A percentile compares a stretch with the other conserved stretches of the same genome.
Conservation (phyloP, 2,329 filamentous ascomycete species). For the Verticillium longisporum region DNA sequence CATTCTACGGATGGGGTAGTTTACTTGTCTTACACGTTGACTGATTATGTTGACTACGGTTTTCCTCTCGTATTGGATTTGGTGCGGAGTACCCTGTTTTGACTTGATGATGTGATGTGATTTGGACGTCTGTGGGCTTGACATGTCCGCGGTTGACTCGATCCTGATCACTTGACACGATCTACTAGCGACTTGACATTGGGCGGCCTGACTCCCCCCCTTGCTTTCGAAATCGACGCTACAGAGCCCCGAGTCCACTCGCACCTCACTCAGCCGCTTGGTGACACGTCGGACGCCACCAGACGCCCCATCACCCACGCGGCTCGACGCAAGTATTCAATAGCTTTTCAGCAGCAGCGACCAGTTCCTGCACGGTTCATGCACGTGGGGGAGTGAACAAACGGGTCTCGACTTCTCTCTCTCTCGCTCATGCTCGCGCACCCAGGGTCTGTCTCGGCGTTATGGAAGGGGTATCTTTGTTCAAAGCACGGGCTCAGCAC, state of each 20-base stretch:
- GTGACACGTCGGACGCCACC: no score
- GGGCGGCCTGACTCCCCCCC: background rate
- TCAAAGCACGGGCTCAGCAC: background rate
- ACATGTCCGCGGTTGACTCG: no score
- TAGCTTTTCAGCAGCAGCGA: no score
- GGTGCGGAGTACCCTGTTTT: background rate
- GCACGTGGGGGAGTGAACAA: no score
- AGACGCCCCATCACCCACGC: no score
- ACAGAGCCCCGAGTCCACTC: no score
- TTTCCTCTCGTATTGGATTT: background rate
- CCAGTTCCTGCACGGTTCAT: no score
- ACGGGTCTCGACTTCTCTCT: no score
- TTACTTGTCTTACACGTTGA: background rate
- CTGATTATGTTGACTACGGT: background rate
- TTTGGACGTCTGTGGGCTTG: background rate
- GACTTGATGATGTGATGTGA: background rate
- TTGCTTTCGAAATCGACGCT: no score
- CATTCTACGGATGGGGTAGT: background rate
- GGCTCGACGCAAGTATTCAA: no score
- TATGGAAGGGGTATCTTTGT: background rate
- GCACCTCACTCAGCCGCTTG: no score
- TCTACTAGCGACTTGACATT: background rate
- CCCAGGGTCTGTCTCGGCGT: background rate
- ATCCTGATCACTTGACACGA: no score
- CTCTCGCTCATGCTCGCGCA: background rate